Base-by-base conservation (phyloP, 2,329 filamentous ascomycete species). In the Talaromyces sp. region DNA sequence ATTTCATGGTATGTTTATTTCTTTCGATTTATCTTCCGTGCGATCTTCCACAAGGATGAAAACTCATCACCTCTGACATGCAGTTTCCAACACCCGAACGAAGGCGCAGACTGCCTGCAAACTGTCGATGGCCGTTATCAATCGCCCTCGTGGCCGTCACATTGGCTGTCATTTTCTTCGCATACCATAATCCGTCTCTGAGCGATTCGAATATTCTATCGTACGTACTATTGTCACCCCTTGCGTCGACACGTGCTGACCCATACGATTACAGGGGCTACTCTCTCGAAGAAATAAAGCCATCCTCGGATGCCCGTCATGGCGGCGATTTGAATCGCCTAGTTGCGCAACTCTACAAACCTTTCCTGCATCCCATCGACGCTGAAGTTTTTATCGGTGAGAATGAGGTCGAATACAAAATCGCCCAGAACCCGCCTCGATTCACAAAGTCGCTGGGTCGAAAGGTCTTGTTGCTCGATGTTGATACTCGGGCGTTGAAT, bases 331-430 rank as follows among this genome's bases (percentile, higher is more conserved):
- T 62, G n/a, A 47, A 25, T 2, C 64, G 54, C 31, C n/a, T 66
- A 17, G 43, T 66, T 39, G 50, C 64, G 13, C 64, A 62, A 57
- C 43, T 66, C 10, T 66, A 66, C 43, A 66, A 62, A 39, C 64
- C 64, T 6, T 66, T 66, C 33, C 25, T 66, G 22, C 64, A 66
- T 25, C 60, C 64, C 17, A 58, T 66, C 19, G 50, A 59, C 35
- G 64, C 64, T 25, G 39, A 61, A 33, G 49, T 35, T n/a, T 66
- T 66, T 41, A 50, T 66, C 33, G 61, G 54, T 35, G 59, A 66
- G 9, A 54, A 66, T 50, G 52, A 62, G 11, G 59, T 58, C 9
- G 54, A 57, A 25, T 66, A 66, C 52, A 50, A 57, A 11, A 59
- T 66, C 43, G 43, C 64, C 3, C 33, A 62, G 47, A 63, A 58